Percentiles rank a stretch among this genome's conserved stretches.
These are phyloP conservation scores for Heterobasidion parviporum DNA, from an alignment of 1,284 basidiomycete genomes.

Conservation along the genomic window DNA sequence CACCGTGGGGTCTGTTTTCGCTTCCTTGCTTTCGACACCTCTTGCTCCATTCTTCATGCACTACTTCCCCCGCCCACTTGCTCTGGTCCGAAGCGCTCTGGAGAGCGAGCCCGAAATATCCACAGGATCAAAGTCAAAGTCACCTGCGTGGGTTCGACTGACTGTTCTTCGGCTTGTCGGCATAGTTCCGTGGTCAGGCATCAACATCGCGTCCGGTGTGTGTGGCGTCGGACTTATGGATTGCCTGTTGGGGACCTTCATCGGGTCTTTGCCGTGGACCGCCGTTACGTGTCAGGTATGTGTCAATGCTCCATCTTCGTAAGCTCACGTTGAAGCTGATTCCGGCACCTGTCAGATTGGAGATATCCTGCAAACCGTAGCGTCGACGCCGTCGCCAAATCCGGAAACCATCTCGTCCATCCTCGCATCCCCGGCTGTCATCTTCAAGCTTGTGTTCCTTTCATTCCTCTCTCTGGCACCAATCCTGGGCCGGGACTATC, in stretches of 20 bases:
- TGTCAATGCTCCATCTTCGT: background rate
- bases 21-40: constrained; percentile 74
- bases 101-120: constrained; percentile 38
- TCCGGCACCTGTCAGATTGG: constrained; percentile 45
- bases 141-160: constrained; percentile 76
- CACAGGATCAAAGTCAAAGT: constrained; percentile 38
- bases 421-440: constrained; percentile 61
- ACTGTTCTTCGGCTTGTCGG: constrained; percentile 82
- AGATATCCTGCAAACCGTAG: constrained; percentile 73
- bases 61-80: constrained; percentile 75
- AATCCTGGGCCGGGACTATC: constrained; percentile 58
- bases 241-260: constrained; percentile 76
- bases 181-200: constrained; percentile 89
- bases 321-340: background rate
- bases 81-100: constrained; percentile 67
- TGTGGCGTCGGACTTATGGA: constrained; percentile 71
- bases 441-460: constrained; percentile 65
- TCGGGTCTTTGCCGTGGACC: constrained; percentile 76
- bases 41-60: constrained; percentile 75
- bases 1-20: constrained; percentile 75
- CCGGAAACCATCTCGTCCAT: constrained; percentile 66
- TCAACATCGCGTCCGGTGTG: constrained; percentile 90
- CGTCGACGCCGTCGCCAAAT: constrained; percentile 56
- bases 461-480: constrained; percentile 73
- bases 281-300: constrained; percentile 77